Percentiles rank a stretch among this genome's conserved stretches.
Evolutionary conservation across 345 rosid genomes (phyloP).

Genomic region (Cochlearia excelsa): DNA sequence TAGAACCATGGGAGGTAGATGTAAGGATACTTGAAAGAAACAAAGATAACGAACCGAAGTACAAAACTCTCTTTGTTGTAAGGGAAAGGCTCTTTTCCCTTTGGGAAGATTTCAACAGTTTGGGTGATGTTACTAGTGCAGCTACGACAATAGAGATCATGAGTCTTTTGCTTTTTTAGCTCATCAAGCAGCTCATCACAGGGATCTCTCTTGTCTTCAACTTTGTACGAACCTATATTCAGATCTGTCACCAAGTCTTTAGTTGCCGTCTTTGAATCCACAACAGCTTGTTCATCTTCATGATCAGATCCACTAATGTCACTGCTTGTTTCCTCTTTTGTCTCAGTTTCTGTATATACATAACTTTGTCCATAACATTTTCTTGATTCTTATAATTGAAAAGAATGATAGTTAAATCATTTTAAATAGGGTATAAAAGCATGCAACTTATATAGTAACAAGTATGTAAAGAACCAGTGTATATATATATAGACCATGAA

Average conservation of each 20-base stretch:
- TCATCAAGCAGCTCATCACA: background rate
- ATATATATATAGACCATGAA: no score
- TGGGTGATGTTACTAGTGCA: slow-evolving; percentile 12
- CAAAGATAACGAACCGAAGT: background rate
- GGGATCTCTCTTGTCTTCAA: background rate
- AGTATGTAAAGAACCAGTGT: no score
- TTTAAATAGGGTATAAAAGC: no score
- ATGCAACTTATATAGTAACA: no score
- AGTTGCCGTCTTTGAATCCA: background rate
- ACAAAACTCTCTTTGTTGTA: background rate
- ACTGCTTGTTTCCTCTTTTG: background rate
- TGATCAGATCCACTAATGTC: background rate
- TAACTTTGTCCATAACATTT: no score
- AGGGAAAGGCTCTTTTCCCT: background rate
- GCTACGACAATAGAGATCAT: slow-evolving; percentile 8
- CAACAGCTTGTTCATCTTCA: background rate
- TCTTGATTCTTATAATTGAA: no score
- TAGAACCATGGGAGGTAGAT: background rate
- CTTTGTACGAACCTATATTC: background rate
- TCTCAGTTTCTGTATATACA: background rate
- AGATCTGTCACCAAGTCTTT: background rate
- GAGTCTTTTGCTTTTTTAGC: background rate
- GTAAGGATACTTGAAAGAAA: slow-evolving; percentile 2
- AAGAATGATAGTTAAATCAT: no score
- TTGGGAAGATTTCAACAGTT: background rate